phyloP scores from a whole-genome alignment of 352 stramenopile genomes.

The Pythium dissotocum region DNA sequence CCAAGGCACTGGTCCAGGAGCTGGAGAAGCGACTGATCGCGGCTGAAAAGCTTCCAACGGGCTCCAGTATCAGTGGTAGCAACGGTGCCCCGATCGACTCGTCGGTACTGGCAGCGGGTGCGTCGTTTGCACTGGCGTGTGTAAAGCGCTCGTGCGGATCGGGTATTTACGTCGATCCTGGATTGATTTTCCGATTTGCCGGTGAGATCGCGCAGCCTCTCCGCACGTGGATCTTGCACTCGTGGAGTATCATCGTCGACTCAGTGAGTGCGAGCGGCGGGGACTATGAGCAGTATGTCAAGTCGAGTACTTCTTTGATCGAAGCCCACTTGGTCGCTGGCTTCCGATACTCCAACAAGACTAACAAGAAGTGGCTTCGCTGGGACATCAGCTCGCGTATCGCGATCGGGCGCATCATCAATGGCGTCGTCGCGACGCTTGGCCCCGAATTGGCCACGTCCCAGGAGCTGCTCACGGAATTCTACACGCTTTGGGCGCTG shows the following conservation, averaged over 20 bases:
- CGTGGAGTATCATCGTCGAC: constrained; percentile 84
- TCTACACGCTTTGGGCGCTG: constrained; percentile 72
- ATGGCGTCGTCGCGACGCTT: constrained; percentile 39
- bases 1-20: constrained; percentile 49
- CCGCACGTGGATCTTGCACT: constrained; percentile 83
- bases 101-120: constrained; percentile 56
- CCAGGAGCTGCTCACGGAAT: constrained; percentile 33
- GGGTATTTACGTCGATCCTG: constrained; percentile 71
- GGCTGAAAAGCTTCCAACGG: constrained; percentile 41
- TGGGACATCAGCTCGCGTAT: constrained; percentile 33
- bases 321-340: constrained; percentile 73
- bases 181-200: constrained; percentile 71
- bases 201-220: constrained; percentile 69
- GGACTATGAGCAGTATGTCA: constrained; percentile 84
- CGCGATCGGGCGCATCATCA: constrained; percentile 40
- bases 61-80: constrained; percentile 32
- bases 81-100: constrained; percentile 36
- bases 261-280: constrained; percentile 70
- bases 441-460: constrained; percentile 32
- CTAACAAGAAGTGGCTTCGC: constrained; percentile 30
- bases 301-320: constrained; percentile 69
- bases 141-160: constrained; percentile 82
- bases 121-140: constrained; percentile 73
- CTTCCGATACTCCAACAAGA: constrained; percentile 68
- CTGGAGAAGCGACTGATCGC: constrained; percentile 68